Conservation (phyloP, 1,139 yeast species). For the Taphrina communis region DNA sequence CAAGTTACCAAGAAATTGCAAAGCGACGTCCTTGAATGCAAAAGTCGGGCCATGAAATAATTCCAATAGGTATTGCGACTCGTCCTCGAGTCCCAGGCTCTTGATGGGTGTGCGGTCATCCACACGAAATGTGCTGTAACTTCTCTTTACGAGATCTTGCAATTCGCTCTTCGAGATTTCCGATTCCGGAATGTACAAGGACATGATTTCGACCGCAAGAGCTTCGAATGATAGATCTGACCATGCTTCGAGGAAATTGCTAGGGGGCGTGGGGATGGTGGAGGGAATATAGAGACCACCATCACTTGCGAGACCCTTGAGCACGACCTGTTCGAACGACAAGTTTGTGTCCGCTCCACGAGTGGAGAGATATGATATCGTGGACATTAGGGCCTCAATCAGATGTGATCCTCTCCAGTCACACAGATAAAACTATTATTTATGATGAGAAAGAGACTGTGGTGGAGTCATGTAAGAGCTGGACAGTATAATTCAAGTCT, state of each 20-base stretch:
- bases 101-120: constrained; percentile 82
- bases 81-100: constrained; percentile 59
- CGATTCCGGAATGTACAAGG: constrained; percentile 68
- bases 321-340: constrained; percentile 49
- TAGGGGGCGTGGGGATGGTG: constrained; percentile 70
- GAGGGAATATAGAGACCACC: constrained; percentile 95
- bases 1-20: constrained; percentile 95
- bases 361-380: constrained; percentile 40
- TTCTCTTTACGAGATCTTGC: constrained; percentile 63
- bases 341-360: constrained; percentile 43
- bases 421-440: neutral
- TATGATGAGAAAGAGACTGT: neutral
- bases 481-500: too few species aligned
- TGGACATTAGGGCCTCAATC: neutral
- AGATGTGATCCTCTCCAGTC: too few species aligned
- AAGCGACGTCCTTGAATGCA: constrained; percentile 97
- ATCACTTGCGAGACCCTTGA: constrained; percentile 92
- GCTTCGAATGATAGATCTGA: constrained; percentile 75
- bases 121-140: constrained; percentile 90
- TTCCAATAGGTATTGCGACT: constrained; percentile 77
- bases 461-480: neutral
- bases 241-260: constrained; percentile 71
- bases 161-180: constrained; percentile 80
- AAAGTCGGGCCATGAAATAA: constrained; percentile 98
- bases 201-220: constrained; percentile 82